Evolutionary conservation across 2,329 filamentous ascomycete species (phyloP), one percentile per base, ranked within the genome.

Genomic region (Bipolaris bicolor): DNA sequence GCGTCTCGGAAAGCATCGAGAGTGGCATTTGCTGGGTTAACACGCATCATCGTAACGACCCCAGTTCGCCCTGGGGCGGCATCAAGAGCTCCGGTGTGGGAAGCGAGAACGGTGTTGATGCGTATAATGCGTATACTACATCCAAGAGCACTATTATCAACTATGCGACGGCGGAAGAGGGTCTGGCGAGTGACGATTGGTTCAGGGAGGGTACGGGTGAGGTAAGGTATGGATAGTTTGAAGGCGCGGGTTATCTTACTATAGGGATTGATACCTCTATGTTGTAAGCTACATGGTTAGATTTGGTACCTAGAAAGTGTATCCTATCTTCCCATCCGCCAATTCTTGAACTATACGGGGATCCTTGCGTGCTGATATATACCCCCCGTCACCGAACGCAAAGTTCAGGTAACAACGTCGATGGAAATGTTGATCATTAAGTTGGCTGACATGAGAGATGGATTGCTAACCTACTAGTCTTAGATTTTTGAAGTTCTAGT

Each of bases 111-210:
- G 89, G 89, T 0, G 64, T 87, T 0, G 88, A 79, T 62, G 78
- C 78, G 0, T 80, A 79, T 44, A 69, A 76, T 54, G 75, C 77
- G 2, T 81, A 81, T 50, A 81, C 78, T 0, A 77, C 75, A 31
- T 82, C 82, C 11, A 90, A 89, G 77, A 90, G 87, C 68, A 88
- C 85, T 0, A 84, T 90, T 29, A 83, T 91, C 60, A 91, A 90
- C 70, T 91, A 88, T 64, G 88, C 86, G 0, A 80, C 81, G 0
- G 75, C 76, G 0, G 81, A 84, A 49, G 84, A 87, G 64, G 69
- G 70, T 1, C 64, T 84, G 18, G 78, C 76, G 11, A 77, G 76
- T 2, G 87, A 89, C 36, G 87, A 88, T 59, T 91, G 89, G 89
- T 91, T 91, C 70, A 79, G 82, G 47, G 86, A 88, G 52, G 83